Evolutionary conservation across 169 alveolate species (phyloP), one percentile per base, ranked within the genome.

Genomic region (Babesia ovis): DNA sequence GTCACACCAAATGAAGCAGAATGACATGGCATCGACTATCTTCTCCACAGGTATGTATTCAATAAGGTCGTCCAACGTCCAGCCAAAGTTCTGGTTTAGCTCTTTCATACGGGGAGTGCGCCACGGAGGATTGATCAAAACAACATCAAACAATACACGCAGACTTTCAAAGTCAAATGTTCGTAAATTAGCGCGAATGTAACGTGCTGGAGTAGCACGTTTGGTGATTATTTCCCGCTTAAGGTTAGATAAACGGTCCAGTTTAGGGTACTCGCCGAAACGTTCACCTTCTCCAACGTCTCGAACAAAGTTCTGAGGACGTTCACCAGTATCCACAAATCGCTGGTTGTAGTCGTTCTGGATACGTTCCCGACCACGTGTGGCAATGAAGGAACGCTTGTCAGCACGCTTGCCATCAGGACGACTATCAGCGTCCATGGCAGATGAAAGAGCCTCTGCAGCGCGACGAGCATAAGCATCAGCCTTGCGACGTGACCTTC

Each of bases 101-200:
- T 12, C 61, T 43, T 75, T 56, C 81, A 56, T 64, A 12, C 68
- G 69, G 42, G 64, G 72, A 4, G 84, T 84, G 29, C 84, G 84
- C 94, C 96, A 92, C 3, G 98, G 98, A 2, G 98, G 98, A 54
- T 93, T 96, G n/a, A 94, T 89, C 45, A 94, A 67, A 27, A 95
- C 92, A 5, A 93, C 96, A 85, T 95, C 98, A 68, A 95, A 95
- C 77, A 87, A 90, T 5, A 48, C 57, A 16, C 96, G 96, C 61
- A 91, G 83, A 27, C 86, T 58, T 29, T 89, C 85, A 46, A 92
- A 88, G 77, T 94, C 94, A 82, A 84, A 94, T 29, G 83, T 81
- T 57, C 92, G 91, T 48, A 91, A 71, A 83, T 91, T 94, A 25
- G 94, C 95, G 60, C 85, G 85, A 4, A 95, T 84, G 86, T 90